These are phyloP conservation scores for Spizellomyces punctatus DNA, from an alignment of 192 early-diverging fungal genomes.

Conservation along the genomic window DNA sequence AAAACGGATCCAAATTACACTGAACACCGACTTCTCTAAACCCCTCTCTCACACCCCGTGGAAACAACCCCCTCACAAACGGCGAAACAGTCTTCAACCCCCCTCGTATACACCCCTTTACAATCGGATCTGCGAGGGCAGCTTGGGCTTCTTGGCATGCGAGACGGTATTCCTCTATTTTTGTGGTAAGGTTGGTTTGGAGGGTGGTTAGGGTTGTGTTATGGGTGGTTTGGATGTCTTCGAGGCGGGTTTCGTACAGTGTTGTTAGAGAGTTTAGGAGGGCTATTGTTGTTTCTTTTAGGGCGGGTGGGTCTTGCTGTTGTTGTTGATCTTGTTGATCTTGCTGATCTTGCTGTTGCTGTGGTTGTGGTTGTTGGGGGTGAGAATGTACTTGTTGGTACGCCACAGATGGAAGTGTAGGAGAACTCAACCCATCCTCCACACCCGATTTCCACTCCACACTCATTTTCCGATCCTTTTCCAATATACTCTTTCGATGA, in stretches of 20 bases:
- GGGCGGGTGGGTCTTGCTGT: neutral
- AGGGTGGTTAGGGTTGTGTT: neutral
- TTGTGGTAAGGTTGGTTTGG: neutral
- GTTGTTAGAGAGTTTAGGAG: neutral
- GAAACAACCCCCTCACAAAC: neutral
- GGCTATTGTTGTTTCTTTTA: neutral
- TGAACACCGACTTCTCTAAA: neutral
- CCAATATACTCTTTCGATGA: too few relatives aligned
- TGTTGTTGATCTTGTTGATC: conserved; percentile 1
- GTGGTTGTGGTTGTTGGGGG: neutral
- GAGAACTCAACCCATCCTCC: neutral
- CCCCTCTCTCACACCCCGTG: neutral
- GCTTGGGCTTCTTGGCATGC: neutral
- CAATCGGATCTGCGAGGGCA: neutral
- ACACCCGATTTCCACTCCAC: neutral
- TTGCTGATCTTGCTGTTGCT: neutral
- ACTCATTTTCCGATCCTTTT: neutral
- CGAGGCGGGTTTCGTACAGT: neutral
- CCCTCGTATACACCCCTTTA: neutral
- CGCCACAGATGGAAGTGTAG: neutral
- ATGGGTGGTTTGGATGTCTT: neutral
- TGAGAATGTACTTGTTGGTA: neutral
- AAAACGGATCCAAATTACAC: neutral
- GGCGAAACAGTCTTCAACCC: neutral
- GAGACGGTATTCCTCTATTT: too few relatives aligned